Evolutionary conservation across 2,329 filamentous ascomycete genomes (phyloP).

Genomic region (Davidsoniella australis): DNA sequence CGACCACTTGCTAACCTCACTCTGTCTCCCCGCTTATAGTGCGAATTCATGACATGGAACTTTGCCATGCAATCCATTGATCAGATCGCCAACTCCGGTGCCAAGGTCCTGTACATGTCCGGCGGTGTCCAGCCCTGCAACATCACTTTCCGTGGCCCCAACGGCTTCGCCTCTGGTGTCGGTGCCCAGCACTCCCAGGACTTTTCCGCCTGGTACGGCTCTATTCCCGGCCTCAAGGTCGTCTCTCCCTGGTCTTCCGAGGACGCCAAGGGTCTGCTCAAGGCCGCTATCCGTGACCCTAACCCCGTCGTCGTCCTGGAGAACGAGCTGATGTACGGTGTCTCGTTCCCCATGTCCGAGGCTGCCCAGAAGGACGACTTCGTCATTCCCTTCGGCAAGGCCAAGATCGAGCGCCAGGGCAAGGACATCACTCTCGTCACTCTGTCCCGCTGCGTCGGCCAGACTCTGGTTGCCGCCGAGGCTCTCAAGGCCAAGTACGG

Average conservation of each 20-base stretch:
- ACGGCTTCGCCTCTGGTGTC: slow-evolving; percentile 92
- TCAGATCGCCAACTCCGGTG: slow-evolving; percentile 96
- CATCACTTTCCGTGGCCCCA: slow-evolving; percentile 98
- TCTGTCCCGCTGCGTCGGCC: slow-evolving; percentile 87
- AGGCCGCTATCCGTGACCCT: slow-evolving; percentile 93
- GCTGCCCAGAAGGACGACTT: slow-evolving; percentile 93
- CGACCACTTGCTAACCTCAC: slow-evolving; percentile 2
- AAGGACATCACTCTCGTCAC: slow-evolving; percentile 94
- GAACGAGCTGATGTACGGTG: slow-evolving; percentile 84
- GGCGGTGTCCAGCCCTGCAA: slow-evolving; percentile 99
- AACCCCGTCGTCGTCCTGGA: slow-evolving; percentile 89
- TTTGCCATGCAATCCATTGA: slow-evolving; percentile 99
- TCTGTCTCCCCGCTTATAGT: slow-evolving; percentile 32
- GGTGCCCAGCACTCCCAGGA: slow-evolving; percentile 97
- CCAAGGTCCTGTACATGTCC: slow-evolving; percentile 99
- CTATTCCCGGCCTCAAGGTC: slow-evolving; percentile 93
- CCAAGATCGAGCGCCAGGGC: slow-evolving; percentile 92
- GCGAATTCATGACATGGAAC: slow-evolving; percentile 99
- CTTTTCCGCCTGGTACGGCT: slow-evolving; percentile 97
- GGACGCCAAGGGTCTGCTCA: slow-evolving; percentile 94
- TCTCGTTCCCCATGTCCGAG: slow-evolving; percentile 92
- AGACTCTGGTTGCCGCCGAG: slow-evolving; percentile 75
- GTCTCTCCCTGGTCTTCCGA: slow-evolving; percentile 92
- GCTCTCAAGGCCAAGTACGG: slow-evolving; percentile 92
- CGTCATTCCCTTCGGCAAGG: slow-evolving; percentile 93